A percentile compares a stretch with the other conserved stretches of the same genome.
Conservation (phyloP, 1,284 basidiomycete species). For the Ceratobasidium sp. region DNA sequence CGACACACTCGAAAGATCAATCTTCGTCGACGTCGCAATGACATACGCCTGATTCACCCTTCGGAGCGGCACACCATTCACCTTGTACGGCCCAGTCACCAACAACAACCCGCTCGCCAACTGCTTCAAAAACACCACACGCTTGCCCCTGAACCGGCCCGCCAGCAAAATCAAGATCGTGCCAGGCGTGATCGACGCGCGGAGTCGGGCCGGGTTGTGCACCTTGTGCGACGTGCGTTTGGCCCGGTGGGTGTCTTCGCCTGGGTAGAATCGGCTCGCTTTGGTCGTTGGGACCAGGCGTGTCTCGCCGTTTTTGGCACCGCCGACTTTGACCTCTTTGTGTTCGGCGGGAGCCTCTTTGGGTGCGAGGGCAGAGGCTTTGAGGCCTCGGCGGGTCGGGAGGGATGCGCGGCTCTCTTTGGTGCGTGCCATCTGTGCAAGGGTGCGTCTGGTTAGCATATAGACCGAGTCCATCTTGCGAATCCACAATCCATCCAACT, state of each 20-base stretch:
- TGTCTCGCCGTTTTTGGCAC: conserved; percentile 90
- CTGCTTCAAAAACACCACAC: conserved; percentile 99
- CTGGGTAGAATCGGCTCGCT: conserved; percentile 95
- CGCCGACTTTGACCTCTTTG: conserved; percentile 86
- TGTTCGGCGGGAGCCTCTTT: conserved; percentile 62
- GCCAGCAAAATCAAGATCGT: conserved; percentile 96
- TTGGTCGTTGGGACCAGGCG: conserved; percentile 86
- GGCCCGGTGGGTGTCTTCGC: conserved; percentile 90
- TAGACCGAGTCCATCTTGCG: background rate
- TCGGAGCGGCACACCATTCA: conserved; percentile 98
- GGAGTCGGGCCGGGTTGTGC: conserved; percentile 78
- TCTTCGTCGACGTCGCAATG: conserved; percentile 96
- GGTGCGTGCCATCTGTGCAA: conserved; percentile 34
- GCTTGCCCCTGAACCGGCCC: conserved; percentile 97
- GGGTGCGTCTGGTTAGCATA: background rate
- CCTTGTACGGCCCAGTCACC: conserved; percentile 97
- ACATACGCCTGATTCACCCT: conserved; percentile 99
- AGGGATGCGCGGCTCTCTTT: conserved; percentile 35
- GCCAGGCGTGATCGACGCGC: conserved; percentile 90
- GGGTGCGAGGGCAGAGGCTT: conserved; percentile 76
- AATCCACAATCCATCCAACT: conserved; percentile 31
- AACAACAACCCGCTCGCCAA: conserved; percentile 91
- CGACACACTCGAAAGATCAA: conserved; percentile 82
- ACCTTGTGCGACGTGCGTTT: conserved; percentile 89
- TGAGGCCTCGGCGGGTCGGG: conserved; percentile 59